Evolutionary conservation across 148 eudicot species (phyloP).

Genomic region (Cornus controversa): DNA sequence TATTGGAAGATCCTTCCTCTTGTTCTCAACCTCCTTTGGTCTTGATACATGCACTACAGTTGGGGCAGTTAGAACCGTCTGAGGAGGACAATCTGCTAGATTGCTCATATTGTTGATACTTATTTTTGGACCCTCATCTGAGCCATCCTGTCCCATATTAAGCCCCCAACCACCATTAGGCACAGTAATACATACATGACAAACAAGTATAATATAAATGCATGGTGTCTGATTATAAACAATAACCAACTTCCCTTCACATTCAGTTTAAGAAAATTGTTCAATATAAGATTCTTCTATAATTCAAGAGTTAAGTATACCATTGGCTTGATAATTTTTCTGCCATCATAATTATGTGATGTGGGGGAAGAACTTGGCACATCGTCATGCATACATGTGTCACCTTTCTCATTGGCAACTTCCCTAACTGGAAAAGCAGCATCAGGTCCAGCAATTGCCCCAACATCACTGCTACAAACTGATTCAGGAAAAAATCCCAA

Average conservation of each 20-base stretch:
- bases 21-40: constrained; percentile 64
- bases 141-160: constrained; percentile 28
- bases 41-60: constrained; percentile 77
- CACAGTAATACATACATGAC: neutral
- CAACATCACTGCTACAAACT: constrained; percentile 12
- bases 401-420: constrained; percentile 22
- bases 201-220: neutral
- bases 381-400: constrained; percentile 9
- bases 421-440: constrained; percentile 19
- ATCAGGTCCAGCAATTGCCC: constrained; percentile 16
- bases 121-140: constrained; percentile 19
- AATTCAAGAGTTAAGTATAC: constrained; percentile 23
- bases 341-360: constrained; percentile 9
- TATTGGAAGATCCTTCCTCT: constrained; percentile 80
- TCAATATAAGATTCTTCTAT: neutral
- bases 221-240: neutral
- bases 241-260: neutral
- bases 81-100: constrained; percentile 18
- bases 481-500: constrained; percentile 27
- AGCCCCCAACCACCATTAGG: constrained; percentile 8
- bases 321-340: constrained; percentile 14
- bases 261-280: neutral
- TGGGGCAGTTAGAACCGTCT: constrained; percentile 37
- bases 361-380: constrained; percentile 18
- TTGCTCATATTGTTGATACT: constrained; percentile 11